phyloP scores from a whole-genome alignment of 108 stramenopile species.

The Skeletonema menzelii region DNA sequence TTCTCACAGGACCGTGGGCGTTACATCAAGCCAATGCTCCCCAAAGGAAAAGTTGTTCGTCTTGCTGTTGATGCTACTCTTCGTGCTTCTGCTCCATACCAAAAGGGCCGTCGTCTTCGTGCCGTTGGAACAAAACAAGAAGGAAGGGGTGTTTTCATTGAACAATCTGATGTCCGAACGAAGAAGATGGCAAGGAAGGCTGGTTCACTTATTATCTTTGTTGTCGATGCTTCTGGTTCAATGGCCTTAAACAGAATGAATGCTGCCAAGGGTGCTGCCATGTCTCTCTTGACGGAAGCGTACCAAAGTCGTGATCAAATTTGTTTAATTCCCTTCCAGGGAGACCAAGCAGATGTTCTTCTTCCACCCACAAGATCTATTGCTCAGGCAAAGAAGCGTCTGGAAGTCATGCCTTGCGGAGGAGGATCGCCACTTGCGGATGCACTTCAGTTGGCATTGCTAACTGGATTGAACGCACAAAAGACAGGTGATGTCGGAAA shows the following conservation, averaged over 20 bases:
- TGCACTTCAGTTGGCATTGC: conserved; percentile 81
- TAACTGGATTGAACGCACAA: conserved; percentile 93
- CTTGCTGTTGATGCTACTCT: conserved; percentile 94
- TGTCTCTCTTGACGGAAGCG: conserved; percentile 93
- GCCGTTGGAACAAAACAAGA: conserved; percentile 80
- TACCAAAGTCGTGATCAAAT: conserved; percentile 97
- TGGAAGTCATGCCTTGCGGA: conserved; percentile 98
- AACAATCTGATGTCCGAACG: conserved; percentile 86
- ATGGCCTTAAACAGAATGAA: conserved; percentile 99
- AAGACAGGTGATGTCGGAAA: conserved; percentile 95
- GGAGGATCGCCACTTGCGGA: conserved; percentile 96
- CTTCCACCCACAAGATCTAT: conserved; percentile 96
- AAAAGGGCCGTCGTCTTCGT: conserved; percentile 79
- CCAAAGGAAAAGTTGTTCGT: conserved; percentile 92
- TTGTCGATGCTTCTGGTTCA: conserved; percentile 94
- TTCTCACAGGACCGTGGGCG: conserved; percentile 96
- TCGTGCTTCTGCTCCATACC: conserved; percentile 94
- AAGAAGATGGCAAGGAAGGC: conserved; percentile 98
- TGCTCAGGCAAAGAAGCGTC: conserved; percentile 89
- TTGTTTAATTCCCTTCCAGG: conserved; percentile 95
- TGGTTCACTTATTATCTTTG: conserved; percentile 95
- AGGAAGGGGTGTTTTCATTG: conserved; percentile 86
- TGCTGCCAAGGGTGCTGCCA: conserved; percentile 97
- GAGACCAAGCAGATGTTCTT: conserved; percentile 92
- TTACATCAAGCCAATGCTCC: conserved; percentile 97